A percentile compares a stretch with the other conserved stretches of the same genome.
Evolutionary conservation across 768 basidiomycete species (phyloP).

Genomic region (Xerocomellus dryophilus): DNA sequence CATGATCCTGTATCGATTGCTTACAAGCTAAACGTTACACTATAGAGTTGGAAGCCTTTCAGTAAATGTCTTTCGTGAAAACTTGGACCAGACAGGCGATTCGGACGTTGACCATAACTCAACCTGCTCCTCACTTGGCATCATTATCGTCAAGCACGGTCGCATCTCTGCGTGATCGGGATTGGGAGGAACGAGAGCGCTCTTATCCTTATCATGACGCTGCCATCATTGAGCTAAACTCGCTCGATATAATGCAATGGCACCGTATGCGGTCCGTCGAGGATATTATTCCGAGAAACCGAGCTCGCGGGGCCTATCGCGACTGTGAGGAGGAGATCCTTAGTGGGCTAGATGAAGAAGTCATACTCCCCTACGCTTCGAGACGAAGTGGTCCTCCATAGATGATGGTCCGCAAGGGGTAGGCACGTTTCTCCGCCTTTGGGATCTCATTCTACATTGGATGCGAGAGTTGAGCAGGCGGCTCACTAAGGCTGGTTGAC

Average conservation of each 20-base stretch:
- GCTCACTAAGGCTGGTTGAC: constrained; percentile 8
- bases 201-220: constrained; percentile 71
- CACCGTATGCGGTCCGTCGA: constrained; percentile 74
- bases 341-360: too few relatives aligned
- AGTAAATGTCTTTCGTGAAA: constrained; percentile 57
- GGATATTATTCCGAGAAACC: constrained; percentile 55
- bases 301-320: too few relatives aligned
- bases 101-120: constrained; percentile 50
- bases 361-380: too few relatives aligned
- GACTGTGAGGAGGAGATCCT: too few relatives aligned
- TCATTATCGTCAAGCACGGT: constrained; percentile 38
- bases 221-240: constrained; percentile 69
- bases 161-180: constrained; percentile 51
- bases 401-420: constrained; percentile 2
- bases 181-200: constrained; percentile 68
- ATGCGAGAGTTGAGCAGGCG: constrained; percentile 14
- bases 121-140: constrained; percentile 40
- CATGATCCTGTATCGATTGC: background rate
- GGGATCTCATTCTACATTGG: constrained; percentile 31
- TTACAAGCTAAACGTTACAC: background rate
- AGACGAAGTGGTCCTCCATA: too few relatives aligned
- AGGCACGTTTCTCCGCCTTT: constrained; percentile 19
- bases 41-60: constrained; percentile 67
- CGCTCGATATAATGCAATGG: constrained; percentile 73
- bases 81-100: constrained; percentile 74